These are phyloP conservation scores for Centella asiatica DNA, from an alignment of 129 eudicot species.

Conservation along the genomic window DNA sequence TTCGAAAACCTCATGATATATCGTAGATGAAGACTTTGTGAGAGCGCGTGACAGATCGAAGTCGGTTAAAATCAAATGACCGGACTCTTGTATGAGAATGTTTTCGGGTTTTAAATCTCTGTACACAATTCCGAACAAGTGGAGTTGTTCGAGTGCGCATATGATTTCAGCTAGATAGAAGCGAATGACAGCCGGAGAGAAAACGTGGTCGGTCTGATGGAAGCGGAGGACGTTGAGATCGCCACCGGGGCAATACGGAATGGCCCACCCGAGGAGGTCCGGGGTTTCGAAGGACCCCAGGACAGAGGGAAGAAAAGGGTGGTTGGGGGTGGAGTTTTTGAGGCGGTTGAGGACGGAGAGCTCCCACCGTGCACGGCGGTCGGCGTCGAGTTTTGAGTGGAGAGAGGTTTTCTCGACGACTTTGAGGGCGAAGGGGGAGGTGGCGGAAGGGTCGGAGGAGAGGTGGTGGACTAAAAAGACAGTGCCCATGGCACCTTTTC, in stretches of 20 bases:
- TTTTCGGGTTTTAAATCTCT: constrained; percentile 88
- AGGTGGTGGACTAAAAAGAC: constrained; percentile 65
- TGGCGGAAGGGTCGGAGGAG: constrained; percentile 33
- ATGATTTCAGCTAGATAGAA: constrained; percentile 72
- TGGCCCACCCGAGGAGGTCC: constrained; percentile 57
- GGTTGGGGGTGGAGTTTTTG: constrained; percentile 10
- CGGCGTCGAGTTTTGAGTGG: constrained; percentile 29
- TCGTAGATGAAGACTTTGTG: neutral
- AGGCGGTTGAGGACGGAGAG: constrained; percentile 45
- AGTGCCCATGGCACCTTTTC: constrained; percentile 91
- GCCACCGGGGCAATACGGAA: constrained; percentile 78
- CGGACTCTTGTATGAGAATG: constrained; percentile 53
- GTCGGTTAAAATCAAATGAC: constrained; percentile 88
- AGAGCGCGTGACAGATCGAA: constrained; percentile 71
- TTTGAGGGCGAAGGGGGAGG: constrained; percentile 66
- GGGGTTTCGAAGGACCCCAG: constrained; percentile 45
- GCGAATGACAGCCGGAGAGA: constrained; percentile 52
- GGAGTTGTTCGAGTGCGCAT: constrained; percentile 64
- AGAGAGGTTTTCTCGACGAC: constrained; percentile 53
- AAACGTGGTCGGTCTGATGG: constrained; percentile 55
- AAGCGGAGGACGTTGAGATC: constrained; percentile 68
- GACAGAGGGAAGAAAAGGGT: constrained; percentile 68
- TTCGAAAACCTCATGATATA: neutral
- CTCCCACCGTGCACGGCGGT: constrained; percentile 93
- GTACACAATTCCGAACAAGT: constrained; percentile 58